A percentile compares a stretch with the other conserved stretches of the same genome.
Evolutionary conservation across 2,329 filamentous ascomycete genomes (phyloP).

Genomic region (Pseudogymnoascus sp.): DNA sequence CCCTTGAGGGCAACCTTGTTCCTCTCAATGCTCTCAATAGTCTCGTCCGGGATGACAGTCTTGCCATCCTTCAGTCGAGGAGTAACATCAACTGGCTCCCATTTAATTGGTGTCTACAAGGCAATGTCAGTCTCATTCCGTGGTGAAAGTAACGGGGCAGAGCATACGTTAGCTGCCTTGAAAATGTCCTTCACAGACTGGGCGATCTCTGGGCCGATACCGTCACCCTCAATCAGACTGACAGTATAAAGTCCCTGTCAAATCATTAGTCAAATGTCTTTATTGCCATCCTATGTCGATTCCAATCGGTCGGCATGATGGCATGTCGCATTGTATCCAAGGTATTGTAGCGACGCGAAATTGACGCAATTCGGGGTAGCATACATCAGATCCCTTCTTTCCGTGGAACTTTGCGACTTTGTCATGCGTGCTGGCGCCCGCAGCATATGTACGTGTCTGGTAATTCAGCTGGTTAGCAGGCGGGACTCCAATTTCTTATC

Average conservation of each 20-base stretch:
- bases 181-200: conserved; percentile 99
- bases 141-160: conserved; percentile 1
- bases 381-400: conserved; percentile 77
- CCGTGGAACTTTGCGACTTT: conserved; percentile 91
- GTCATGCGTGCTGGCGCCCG: conserved; percentile 42
- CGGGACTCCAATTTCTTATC: conserved; percentile 13
- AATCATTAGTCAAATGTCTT: conserved; percentile 15
- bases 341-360: conserved; percentile 12
- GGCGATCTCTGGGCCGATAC: conserved; percentile 95
- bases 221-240: conserved; percentile 96
- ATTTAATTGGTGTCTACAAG: conserved; percentile 74
- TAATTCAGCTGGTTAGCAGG: conserved; percentile 17
- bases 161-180: conserved; percentile 74
- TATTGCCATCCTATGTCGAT: conserved; percentile 9
- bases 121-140: conserved; percentile 17
- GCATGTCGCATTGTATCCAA: background rate
- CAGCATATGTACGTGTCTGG: conserved; percentile 55
- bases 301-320: conserved; percentile 10
- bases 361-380: conserved; percentile 34
- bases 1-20: conserved; percentile 99
- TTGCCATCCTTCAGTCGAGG: conserved; percentile 89
- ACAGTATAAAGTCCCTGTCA: conserved; percentile 86
- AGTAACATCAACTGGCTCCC: conserved; percentile 95
- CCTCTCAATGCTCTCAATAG: conserved; percentile 85
- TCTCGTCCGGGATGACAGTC: conserved; percentile 86